Evolutionary conservation across 768 basidiomycete genomes (phyloP).

Genomic region (Leccinum rimulosum): DNA sequence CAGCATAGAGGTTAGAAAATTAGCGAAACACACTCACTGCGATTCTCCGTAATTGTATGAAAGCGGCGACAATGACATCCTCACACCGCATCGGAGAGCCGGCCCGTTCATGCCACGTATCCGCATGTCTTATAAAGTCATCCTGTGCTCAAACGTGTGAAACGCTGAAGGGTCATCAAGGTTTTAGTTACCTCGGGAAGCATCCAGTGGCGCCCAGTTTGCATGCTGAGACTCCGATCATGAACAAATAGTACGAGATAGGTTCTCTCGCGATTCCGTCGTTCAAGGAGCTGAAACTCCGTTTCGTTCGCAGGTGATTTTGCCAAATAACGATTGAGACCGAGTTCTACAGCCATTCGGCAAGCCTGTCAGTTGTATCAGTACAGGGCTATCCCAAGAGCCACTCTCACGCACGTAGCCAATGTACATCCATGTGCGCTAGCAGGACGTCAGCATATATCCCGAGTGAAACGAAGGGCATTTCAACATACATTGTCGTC

Average conservation of each 20-base stretch:
- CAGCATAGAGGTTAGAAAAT: background rate
- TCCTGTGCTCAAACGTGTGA: constrained; percentile 38
- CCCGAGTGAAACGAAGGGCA: background rate
- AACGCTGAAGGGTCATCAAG: constrained; percentile 5
- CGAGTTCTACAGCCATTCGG: constrained; percentile 84
- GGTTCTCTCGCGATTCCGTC: constrained; percentile 82
- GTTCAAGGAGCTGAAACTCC: constrained; percentile 64
- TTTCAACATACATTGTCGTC: constrained; percentile 65
- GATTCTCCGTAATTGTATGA: constrained; percentile 74
- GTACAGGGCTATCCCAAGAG: background rate
- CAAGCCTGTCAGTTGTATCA: constrained; percentile 52
- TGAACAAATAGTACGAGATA: constrained; percentile 86
- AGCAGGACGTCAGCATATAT: constrained; percentile 17
- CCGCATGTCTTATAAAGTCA: constrained; percentile 68
- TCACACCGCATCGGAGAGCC: constrained; percentile 59
- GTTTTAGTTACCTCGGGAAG: constrained; percentile 56
- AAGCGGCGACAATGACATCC: constrained; percentile 77
- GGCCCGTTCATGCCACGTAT: constrained; percentile 67
- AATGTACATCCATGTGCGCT: constrained; percentile 87
- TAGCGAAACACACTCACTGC: constrained; percentile 50
- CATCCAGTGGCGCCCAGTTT: constrained; percentile 88
- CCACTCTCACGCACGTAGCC: constrained; percentile 59
- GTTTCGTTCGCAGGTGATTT: constrained; percentile 58
- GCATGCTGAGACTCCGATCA: constrained; percentile 82
- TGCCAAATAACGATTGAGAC: constrained; percentile 67